Evolutionary conservation across 2,329 filamentous ascomycete species (phyloP), one percentile per base, ranked within the genome.

Genomic region (Ophiostoma sp.): DNA sequence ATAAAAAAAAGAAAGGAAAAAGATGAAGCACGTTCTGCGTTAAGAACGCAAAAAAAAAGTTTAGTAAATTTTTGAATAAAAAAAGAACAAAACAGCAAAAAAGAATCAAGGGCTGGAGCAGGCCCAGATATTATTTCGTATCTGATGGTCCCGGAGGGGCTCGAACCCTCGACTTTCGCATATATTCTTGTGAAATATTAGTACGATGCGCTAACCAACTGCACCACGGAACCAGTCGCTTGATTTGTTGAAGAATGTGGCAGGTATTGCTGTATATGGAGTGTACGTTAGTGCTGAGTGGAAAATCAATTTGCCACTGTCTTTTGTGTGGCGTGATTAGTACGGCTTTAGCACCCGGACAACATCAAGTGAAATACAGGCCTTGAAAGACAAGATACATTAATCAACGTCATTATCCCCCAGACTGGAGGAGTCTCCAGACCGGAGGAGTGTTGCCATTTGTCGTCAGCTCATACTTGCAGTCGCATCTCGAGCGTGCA

Each of bases 151-250:
- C 73, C 73, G 72, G 73, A 73, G 72, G 72, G 73, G 72, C 71
- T 73, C 72, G 72, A 73, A 73, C 72, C 71, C 72, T 73, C 72
- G 72, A 73, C 72, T 73, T 73, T 73, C 72, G 72, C 72, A 73
- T 73, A 48, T 66, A 68, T 72, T 72, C 71, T 44, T 48, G 20
- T 60, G 62, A 65, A 69, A 73, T 73, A 73, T 73, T 73, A 73
- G 72, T 73, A 73, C 72, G 72, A 73, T 73, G 72, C 72, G 72
- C 72, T 73, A 73, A 73, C 72, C 72, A 73, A 73, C 73, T 73
- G 73, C 73, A 73, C 73, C 73, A 73, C 73, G 73, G 73, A 73
- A 73, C 73, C 73, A 66, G 31, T 72, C 60, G 65, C 33, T 66
- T 72, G 60, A 69, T 72, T 70, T 70, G 67, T 68, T 70, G 48